A percentile compares a stretch with the other conserved stretches of the same genome.
Conservation (phyloP, 345 rosid species). For the Microthlaspi erraticum region DNA sequence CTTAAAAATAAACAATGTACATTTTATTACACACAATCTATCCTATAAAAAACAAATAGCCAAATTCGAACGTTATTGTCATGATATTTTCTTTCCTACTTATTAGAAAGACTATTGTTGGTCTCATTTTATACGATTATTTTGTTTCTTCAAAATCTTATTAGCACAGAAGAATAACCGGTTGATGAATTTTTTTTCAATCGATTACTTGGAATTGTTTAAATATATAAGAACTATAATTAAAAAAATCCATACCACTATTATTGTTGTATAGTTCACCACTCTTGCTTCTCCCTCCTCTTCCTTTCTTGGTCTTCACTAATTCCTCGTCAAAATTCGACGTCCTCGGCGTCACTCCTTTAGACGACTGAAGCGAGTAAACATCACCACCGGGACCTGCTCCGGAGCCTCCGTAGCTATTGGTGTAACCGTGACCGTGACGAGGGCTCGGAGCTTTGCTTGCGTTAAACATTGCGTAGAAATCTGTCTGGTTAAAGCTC, state of each 20-base stretch:
- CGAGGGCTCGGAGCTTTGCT: constrained; percentile 83
- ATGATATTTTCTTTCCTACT: too few relatives aligned
- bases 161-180: too few relatives aligned
- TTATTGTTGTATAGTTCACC: constrained; percentile 64
- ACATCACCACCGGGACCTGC: constrained; percentile 60
- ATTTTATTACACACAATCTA: too few relatives aligned
- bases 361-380: constrained; percentile 75
- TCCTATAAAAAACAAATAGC: too few relatives aligned
- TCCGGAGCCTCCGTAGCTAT: constrained; percentile 50
- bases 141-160: too few relatives aligned
- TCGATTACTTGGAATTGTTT: too few relatives aligned
- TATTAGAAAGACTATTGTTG: too few relatives aligned
- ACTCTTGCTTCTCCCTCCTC: constrained; percentile 69
- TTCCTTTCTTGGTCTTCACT: constrained; percentile 56
- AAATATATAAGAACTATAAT: neutral
- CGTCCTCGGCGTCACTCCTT: constrained; percentile 75
- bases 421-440: constrained; percentile 74
- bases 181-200: too few relatives aligned
- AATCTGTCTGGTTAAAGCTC: constrained; percentile 83
- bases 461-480: constrained; percentile 79
- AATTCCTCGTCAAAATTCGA: constrained; percentile 84
- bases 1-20: too few relatives aligned
- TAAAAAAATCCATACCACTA: constrained; percentile 15
- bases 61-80: too few relatives aligned
- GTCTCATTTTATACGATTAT: too few relatives aligned